Evolutionary conservation across 768 basidiomycete genomes (phyloP), one percentile per base, ranked within the genome.

Genomic region (Panus rudis): DNA sequence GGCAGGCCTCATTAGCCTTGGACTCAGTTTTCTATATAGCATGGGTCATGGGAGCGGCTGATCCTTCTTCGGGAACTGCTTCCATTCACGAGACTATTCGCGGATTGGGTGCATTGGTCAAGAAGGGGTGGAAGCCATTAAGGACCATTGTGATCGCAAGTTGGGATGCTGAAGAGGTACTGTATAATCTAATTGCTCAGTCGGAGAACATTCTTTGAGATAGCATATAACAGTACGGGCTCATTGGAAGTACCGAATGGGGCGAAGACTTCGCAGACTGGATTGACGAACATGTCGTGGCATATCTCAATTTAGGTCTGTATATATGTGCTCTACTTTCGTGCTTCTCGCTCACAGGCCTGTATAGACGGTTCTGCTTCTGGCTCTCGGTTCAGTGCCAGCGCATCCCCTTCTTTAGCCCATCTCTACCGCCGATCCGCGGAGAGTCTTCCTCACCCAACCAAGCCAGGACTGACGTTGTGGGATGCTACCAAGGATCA

Each of bases 221-320:
- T 26, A 23, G 37, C 11, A 33, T 6, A n/a, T n/a, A n/a, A n/a
- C 51, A 73, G 72, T 75, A 76, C 40, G 87, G 86, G 23, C 72
- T 92, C 34, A 58, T 89, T 28, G 93, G 93, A 21, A 85, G 81
- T 55, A 93, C 89, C 3, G 94, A 97, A 62, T 94, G 83, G 75
- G 90, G 81, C 3, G 94, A 97, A 60, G 94, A 97, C 58, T 97
- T 94, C 55, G 57, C 79, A 0, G 71, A 76, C 13, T 94, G 84
- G 80, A 78, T 97, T 34, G 70, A 74, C 30, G 68, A 82, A 22
- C 76, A 92, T 49, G 84, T 82, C 34, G 91, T 88, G 12, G 73
- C 86, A 11, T 98, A 97, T 57, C 65, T 96, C 46, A 96, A 96
- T 55, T 70, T 92, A n/a, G 78, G 71, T 67, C 54, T 27, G 64